Evolutionary conservation across 2,329 filamentous ascomycete genomes (phyloP).

Genomic region (Xenosphaeropsis pyriputrescens): DNA sequence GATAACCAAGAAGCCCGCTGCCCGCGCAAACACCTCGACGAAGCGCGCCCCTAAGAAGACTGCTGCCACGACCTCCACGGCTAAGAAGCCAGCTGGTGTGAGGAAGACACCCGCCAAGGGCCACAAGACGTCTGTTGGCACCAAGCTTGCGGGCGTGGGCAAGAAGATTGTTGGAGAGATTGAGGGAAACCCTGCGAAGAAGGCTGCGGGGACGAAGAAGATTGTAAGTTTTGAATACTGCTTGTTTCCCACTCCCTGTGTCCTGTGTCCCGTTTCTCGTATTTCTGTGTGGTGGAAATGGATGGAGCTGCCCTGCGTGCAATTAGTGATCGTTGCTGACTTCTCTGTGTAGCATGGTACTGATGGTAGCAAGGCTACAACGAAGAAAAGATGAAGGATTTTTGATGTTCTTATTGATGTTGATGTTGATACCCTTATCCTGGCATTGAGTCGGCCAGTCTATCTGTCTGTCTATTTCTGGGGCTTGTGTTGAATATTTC

Average conservation of each 20-base stretch:
- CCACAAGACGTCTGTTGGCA: constrained; percentile 15
- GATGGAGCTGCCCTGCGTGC: background rate
- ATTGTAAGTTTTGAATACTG: background rate
- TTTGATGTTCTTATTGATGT: too few relatives aligned
- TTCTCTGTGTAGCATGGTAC: too few relatives aligned
- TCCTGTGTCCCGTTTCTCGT: background rate
- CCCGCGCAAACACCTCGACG: background rate
- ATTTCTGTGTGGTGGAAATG: background rate
- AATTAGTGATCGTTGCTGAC: too few relatives aligned
- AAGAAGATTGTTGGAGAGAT: constrained; percentile 17
- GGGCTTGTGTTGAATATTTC: too few relatives aligned
- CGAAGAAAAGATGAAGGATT: too few relatives aligned
- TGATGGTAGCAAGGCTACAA: too few relatives aligned
- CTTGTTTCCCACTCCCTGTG: background rate
- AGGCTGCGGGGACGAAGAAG: constrained; percentile 7
- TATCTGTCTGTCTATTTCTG: too few relatives aligned
- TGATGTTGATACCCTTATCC: too few relatives aligned
- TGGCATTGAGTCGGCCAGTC: too few relatives aligned
- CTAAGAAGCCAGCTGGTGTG: constrained; percentile 15
- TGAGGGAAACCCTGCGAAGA: constrained; percentile 21
- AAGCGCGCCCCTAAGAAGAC: constrained; percentile 10
- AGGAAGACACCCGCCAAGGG: constrained; percentile 13
- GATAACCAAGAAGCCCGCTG: background rate
- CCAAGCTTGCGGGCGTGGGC: constrained; percentile 17
- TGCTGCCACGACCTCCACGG: constrained; percentile 16